Evolutionary conservation across 2,329 filamentous ascomycete genomes (phyloP), one percentile per base, ranked within the genome.

Genomic region (Hypoxylon sp.): DNA sequence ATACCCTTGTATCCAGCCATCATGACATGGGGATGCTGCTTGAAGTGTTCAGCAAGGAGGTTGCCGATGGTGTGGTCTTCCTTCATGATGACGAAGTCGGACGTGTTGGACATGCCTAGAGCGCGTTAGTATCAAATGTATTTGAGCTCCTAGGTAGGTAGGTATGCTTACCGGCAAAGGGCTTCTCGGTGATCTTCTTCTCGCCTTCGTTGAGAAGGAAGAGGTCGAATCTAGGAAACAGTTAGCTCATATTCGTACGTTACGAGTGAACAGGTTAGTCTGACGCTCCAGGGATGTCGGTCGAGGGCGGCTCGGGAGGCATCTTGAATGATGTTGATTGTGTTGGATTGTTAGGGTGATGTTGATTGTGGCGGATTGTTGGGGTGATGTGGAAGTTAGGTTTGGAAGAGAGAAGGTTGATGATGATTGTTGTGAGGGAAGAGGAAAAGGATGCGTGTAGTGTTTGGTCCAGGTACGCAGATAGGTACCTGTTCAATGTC

Each of bases 61-160:
- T 99, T 98, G 74, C 91, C 96, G 25, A 99, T 88, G 0, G 95
- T 98, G 82, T 98, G 95, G 75, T 99, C 96, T 80, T 99, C 96
- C 81, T 98, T 98, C 82, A 93, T 93, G 82, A 99, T 90, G 65
- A 93, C 90, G 83, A 99, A 99, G 81, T 98, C 92, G 9, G 93
- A 92, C n/a, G 93, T 94, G 79, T 97, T 97, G 21, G 95, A 93
- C 78, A 97, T 94, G 77, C 93, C 94, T 96, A 65, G 51, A 51
- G 32, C 56, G 60, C 10, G 32, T 60, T 38, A 64, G 45, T 60
- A 41, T 59, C 28, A 17, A 23, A n/a, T 5, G 36, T n/a, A 14
- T 46, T 51, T 38, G 14, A 23, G 6, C 7, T 23, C 5, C 21
- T 13, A 45, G 6, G 78, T 30, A 45, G 6, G 78, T 30, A 14